Base-by-base conservation (phyloP, 345 rosid species). In the Raphanus sativus region DNA sequence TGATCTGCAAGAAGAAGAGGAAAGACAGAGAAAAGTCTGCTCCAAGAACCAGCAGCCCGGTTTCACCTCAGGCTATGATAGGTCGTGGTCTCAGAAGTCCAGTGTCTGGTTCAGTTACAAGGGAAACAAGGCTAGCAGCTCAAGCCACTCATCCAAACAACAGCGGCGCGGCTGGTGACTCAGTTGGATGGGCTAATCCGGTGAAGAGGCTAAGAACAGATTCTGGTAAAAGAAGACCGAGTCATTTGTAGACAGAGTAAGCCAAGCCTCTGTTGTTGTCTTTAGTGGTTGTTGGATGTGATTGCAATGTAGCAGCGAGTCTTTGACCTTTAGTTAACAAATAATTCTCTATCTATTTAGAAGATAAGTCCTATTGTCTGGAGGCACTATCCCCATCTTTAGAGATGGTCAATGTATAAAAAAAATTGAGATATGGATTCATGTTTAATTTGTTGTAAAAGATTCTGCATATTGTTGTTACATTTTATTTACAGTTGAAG, bases 1-100 rank as follows among this genome's bases (percentile, higher is more conserved):
- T 96, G 60, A 88, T 90, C 78, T 91, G 98, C 94, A 96, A 96
- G 89, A 96, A 96, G 87, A 96, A 90, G 84, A 96, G 99, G 86
- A 93, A 89, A 85, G 99, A 96, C 81, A 65, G 99, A 74, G 99
- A 96, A 81, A 92, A 96, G 83, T 84, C 87, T 6, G 69, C 62
- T 8, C 86, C 72, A 48, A 92, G 83, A 85, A 68, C 89, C 11
- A 76, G 87, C 63, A 90, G 88, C 25, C 97, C 97, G 2, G 91
- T 86, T 29, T 95, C 98, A 38, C 98, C 98, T 17, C 91, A 90
- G 6, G 52, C 80, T 48, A 69, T 75, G 75, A 75, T 88, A 77
- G 82, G 86, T 75, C 98, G 91, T 40, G 85, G 81, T 62, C 81
- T 90, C 30, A 83, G 84, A 67, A 89, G 89, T 75, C 94, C 93